These are phyloP conservation scores for Metarhizium sp. DNA, from an alignment of 2,329 filamentous ascomycete genomes.

Conservation along the genomic window DNA sequence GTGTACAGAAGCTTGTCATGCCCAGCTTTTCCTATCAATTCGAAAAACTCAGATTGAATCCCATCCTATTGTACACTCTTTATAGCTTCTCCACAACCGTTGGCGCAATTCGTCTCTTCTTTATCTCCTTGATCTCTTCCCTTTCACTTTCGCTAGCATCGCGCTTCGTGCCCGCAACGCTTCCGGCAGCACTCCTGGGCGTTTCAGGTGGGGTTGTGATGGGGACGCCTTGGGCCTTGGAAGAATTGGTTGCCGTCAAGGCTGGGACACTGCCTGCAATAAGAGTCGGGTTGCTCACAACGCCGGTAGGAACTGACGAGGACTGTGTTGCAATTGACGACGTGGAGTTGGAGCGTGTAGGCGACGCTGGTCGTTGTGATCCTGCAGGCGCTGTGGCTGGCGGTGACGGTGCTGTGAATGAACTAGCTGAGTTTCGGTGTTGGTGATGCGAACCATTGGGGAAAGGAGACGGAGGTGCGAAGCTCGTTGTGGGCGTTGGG, in stretches of 20 bases:
- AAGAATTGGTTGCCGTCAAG: conserved; percentile 64
- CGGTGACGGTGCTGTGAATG: conserved; percentile 49
- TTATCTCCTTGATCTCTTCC: conserved; percentile 45
- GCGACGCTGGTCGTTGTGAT: conserved; percentile 62
- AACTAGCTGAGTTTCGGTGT: conserved; percentile 48
- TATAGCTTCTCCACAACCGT: conserved; percentile 38
- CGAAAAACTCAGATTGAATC: neutral
- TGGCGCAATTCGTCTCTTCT: conserved; percentile 63
- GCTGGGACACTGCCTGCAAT: conserved; percentile 69
- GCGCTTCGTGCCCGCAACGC: conserved; percentile 39
- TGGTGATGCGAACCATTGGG: conserved; percentile 38
- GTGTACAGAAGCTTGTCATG: neutral
- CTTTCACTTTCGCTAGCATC: conserved; percentile 47
- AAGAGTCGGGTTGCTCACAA: conserved; percentile 70
- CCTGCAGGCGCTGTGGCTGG: conserved; percentile 46
- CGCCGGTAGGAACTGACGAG: conserved; percentile 35
- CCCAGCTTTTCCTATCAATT: neutral
- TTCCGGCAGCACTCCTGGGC: conserved; percentile 39
- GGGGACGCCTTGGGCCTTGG: conserved; percentile 53
- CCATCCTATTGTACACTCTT: neutral
- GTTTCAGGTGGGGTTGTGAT: conserved; percentile 89
- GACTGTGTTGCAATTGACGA: conserved; percentile 67
- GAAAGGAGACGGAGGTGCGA: conserved; percentile 53
- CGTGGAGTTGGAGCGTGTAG: conserved; percentile 75
- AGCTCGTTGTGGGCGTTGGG: conserved; percentile 59